Conservation (phyloP, 192 early-diverging fungal genomes). For the Gamsiella multidivaricata region DNA sequence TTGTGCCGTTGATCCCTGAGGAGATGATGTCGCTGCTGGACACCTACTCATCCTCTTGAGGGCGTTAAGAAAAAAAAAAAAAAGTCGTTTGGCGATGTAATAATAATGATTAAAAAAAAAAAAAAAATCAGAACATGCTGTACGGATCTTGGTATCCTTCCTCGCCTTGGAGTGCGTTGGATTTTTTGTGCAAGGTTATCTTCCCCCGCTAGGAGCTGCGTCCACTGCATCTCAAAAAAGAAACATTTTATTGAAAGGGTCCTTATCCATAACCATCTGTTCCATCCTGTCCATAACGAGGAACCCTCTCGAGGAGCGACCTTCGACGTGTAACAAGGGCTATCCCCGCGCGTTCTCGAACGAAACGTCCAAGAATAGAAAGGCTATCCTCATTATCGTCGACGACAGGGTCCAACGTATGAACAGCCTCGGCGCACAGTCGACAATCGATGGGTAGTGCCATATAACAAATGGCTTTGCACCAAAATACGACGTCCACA, state of each 20-base stretch:
- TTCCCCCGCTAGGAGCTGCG: too few relatives aligned
- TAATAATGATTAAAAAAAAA: too few relatives aligned
- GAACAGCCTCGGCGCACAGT: not conserved
- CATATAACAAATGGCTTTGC: constrained; percentile 40
- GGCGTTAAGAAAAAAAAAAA: constrained; percentile 2
- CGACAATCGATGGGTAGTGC: constrained; percentile 50
- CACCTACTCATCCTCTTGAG: constrained; percentile 38
- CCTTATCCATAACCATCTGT: too few relatives aligned
- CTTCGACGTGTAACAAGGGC: not conserved
- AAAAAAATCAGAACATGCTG: not conserved
- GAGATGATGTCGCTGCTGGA: constrained; percentile 59
- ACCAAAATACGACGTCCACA: constrained; percentile 51
- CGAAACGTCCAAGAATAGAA: not conserved
- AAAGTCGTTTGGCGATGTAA: too few relatives aligned
- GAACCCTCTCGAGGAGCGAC: too few relatives aligned
- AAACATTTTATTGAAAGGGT: too few relatives aligned
- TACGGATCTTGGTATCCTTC: too few relatives aligned
- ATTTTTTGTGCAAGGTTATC: too few relatives aligned
- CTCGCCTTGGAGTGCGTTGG: too few relatives aligned
- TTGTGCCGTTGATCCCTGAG: constrained; percentile 51
- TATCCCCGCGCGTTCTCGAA: not conserved
- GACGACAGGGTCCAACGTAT: too few relatives aligned
- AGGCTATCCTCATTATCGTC: not conserved
- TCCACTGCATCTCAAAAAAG: too few relatives aligned
- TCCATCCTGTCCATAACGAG: too few relatives aligned